These are phyloP conservation scores for Leccinum fibrillosum DNA, from an alignment of 768 basidiomycete genomes.

Conservation along the genomic window DNA sequence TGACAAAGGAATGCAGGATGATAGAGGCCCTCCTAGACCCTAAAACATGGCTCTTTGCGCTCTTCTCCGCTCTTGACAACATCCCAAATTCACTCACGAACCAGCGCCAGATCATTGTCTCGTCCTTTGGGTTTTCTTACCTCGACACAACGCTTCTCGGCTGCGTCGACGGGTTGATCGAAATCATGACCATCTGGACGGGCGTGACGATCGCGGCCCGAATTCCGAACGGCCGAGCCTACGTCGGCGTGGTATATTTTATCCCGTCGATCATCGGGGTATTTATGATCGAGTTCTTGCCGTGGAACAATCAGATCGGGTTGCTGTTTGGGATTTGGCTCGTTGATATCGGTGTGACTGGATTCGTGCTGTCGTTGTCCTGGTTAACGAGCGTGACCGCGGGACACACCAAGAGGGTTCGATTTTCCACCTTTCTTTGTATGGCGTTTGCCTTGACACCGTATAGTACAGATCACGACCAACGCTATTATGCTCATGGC, in stretches of 20 bases:
- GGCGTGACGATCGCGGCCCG: constrained; percentile 57
- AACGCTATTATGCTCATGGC: constrained; percentile 75
- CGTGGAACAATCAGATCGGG: constrained; percentile 64
- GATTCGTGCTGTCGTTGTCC: constrained; percentile 57
- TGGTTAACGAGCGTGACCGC: constrained; percentile 68
- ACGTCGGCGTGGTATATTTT: constrained; percentile 55
- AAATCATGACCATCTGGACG: constrained; percentile 67
- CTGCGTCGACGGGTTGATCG: constrained; percentile 62
- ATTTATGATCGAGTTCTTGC: constrained; percentile 59
- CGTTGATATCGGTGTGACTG: constrained; percentile 46
- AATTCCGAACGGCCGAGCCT: constrained; percentile 57
- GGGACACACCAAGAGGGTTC: constrained; percentile 71
- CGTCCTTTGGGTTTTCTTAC: constrained; percentile 57
- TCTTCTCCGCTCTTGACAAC: constrained; percentile 60
- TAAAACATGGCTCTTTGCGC: constrained; percentile 75
- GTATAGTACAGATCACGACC: constrained; percentile 21
- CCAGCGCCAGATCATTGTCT: constrained; percentile 61
- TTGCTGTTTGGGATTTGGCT: constrained; percentile 46
- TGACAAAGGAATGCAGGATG: constrained; percentile 43
- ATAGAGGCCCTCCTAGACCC: constrained; percentile 64
- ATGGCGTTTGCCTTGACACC: background rate
- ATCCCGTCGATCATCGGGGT: constrained; percentile 64
- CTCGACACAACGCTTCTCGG: constrained; percentile 68
- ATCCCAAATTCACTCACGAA: constrained; percentile 67
- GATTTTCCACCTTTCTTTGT: constrained; percentile 22